Evolutionary conservation across 2,329 filamentous ascomycete species (phyloP).

Genomic region (Pyrenochaeta sp.): DNA sequence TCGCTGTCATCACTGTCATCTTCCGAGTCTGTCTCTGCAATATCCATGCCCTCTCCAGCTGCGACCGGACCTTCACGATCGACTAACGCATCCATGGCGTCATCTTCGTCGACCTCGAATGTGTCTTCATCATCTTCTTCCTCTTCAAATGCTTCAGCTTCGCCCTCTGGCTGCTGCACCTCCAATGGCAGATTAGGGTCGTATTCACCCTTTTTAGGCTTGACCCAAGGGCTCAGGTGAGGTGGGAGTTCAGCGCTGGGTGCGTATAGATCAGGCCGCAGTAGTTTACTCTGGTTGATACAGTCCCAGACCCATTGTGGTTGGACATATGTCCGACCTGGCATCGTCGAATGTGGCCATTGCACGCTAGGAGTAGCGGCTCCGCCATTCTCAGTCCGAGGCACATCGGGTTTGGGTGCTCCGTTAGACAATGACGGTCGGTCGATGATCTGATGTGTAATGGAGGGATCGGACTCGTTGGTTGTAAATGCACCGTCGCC

Average conservation of each 20-base stretch:
- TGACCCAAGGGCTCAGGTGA: constrained; percentile 95
- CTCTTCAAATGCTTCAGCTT: constrained; percentile 76
- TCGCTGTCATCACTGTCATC: constrained; percentile 56
- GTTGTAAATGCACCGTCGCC: constrained; percentile 93
- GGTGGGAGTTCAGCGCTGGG: constrained; percentile 90
- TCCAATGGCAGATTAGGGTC: constrained; percentile 87
- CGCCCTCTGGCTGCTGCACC: constrained; percentile 86
- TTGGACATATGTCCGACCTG: constrained; percentile 92
- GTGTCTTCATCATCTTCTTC: constrained; percentile 51
- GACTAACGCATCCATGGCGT: constrained; percentile 39
- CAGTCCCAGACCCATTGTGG: constrained; percentile 99
- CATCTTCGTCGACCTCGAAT: constrained; percentile 45
- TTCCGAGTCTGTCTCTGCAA: constrained; percentile 54
- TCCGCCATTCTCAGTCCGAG: constrained; percentile 65
- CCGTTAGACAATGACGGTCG: constrained; percentile 70
- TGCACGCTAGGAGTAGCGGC: constrained; percentile 49
- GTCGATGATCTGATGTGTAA: constrained; percentile 97
- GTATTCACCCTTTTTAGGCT: constrained; percentile 84
- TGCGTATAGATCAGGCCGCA: constrained; percentile 85
- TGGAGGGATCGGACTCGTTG: constrained; percentile 83
- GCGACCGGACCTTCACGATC: constrained; percentile 55
- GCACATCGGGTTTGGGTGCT: constrained; percentile 49
- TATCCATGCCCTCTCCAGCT: constrained; percentile 58
- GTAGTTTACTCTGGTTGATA: constrained; percentile 87
- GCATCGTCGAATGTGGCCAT: constrained; percentile 74